These are phyloP conservation scores for Polyporus arcularius DNA, from an alignment of 768 basidiomycete genomes.

Conservation along the genomic window DNA sequence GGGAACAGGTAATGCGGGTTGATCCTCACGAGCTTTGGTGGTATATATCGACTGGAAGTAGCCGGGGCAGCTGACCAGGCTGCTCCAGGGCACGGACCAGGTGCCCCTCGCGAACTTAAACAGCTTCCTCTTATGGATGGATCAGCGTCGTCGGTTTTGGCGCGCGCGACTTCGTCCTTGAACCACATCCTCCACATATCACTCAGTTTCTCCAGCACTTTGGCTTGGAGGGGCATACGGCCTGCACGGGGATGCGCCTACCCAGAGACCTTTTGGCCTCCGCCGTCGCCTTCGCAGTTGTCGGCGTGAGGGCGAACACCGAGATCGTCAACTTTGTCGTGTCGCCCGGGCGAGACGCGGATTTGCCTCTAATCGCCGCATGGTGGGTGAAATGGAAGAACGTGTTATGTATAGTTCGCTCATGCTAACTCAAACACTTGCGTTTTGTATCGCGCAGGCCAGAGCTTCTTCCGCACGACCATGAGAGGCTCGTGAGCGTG, in stretches of 20 bases:
- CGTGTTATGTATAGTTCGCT: not conserved
- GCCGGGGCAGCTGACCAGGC: conserved; percentile 19
- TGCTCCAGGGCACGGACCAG: conserved; percentile 22
- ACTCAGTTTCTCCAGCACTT: not conserved
- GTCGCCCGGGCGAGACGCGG: conserved; percentile 25
- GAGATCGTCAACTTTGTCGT: conserved; percentile 63
- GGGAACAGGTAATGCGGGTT: not conserved
- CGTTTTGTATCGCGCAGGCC: conserved; percentile 14
- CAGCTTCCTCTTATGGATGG: conserved; percentile 14
- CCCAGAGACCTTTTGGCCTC: not conserved
- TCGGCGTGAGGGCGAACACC: conserved; percentile 48
- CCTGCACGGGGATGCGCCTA: not conserved
- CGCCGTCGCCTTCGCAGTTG: not conserved
- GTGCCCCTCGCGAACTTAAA: conserved; percentile 14
- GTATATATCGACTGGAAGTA: conserved; percentile 11
- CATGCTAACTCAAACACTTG: not conserved
- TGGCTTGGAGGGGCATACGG: not conserved
- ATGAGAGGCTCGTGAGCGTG: conserved; percentile 40
- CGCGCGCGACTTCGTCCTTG: not conserved
- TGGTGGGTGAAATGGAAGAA: conserved; percentile 18
- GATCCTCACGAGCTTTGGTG: not conserved
- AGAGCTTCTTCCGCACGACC: conserved; percentile 13
- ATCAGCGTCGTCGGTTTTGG: not conserved
- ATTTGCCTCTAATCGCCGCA: conserved; percentile 29
- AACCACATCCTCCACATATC: not conserved